Evolutionary conservation across 495 filamentous ascomycete species (phyloP), one percentile per base, ranked within the genome.

Genomic region (Hypoxylon crocopeplum): DNA sequence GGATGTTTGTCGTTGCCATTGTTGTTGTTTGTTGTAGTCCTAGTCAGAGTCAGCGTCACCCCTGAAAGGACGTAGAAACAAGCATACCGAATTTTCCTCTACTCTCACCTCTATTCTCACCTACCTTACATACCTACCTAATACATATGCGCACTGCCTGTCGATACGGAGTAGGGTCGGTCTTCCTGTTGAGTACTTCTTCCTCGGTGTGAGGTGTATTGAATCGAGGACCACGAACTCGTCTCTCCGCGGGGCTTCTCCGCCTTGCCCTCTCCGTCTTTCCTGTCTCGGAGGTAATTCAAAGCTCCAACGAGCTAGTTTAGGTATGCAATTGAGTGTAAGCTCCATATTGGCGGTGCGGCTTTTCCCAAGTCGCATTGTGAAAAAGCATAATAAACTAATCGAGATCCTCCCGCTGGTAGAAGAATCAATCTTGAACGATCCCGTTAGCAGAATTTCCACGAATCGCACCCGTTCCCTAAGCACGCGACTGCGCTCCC

Each of bases 11-110:
- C 11, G 15, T 50, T 49, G 44, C 37, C 15, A 20, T 48, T 49
- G 19, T 51, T 53, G 33, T 54, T 59, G 55, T 47, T 60, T 60
- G 54, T 59, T 27, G 24, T 27, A 8, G 8, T n/a, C n/a, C n/a
- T n/a, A 59, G 54, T 53, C 48, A 54, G 58, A 46, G 48, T 58
- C 54, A 59, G 48, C 44, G 13, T 37, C 54, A 44, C 60, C 60
- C 60, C 54, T 55, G 48, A 49, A 58, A 64, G 54, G 54, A 64
- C 48, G 42, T 57, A 57, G 34, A 36, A 36, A 11, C 19, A 12
- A 16, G 54, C 25, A 47, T 47, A 15, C 55, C 33, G 39, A 49
- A 51, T 41, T 38, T 15, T 10, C 37, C 50, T 53, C 38, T 7
- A 42, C 29, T 47, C 11, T 20, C 29, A 16, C 34, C 27, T 47